phyloP scores from a whole-genome alignment of 2,329 filamentous ascomycete genomes.

The Cladosporium austrohemisphaericum region DNA sequence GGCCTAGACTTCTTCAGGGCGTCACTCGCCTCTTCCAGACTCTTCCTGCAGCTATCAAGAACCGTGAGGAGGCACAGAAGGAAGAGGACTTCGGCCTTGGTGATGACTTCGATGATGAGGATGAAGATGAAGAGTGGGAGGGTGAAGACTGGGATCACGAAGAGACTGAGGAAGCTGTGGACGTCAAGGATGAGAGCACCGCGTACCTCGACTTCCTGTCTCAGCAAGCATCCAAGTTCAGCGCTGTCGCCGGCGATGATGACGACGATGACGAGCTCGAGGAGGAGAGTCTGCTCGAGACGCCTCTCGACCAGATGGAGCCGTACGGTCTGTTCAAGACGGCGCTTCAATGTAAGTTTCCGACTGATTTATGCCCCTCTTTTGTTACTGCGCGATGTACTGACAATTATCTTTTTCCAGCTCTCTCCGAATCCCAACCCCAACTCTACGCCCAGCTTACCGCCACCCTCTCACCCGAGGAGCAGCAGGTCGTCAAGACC shows the following conservation, averaged over 20 bases:
- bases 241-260: constrained; percentile 55
- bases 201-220: constrained; percentile 95
- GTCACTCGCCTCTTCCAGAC: constrained; percentile 90
- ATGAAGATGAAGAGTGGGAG: constrained; percentile 76
- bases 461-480: constrained; percentile 71
- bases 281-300: constrained; percentile 88
- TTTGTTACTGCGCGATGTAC: constrained; percentile 16
- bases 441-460: constrained; percentile 81
- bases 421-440: constrained; percentile 84
- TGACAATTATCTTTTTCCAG: constrained; percentile 47
- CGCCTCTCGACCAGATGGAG: constrained; percentile 90
- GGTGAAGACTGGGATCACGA: constrained; percentile 66
- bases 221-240: constrained; percentile 58
- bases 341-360: constrained; percentile 71
- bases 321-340: constrained; percentile 86
- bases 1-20: constrained; percentile 85
- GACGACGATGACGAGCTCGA: constrained; percentile 84
- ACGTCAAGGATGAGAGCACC: constrained; percentile 83
- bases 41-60: constrained; percentile 80
- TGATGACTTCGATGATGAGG: constrained; percentile 69
- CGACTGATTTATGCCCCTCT: not conserved
- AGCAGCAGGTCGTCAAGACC: constrained; percentile 74
- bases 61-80: constrained; percentile 85
- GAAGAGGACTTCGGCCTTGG: constrained; percentile 74
- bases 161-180: constrained; percentile 59